Percentiles rank a stretch among this genome's conserved stretches.
Conservation (phyloP, 768 basidiomycete species). For the Omphalotus guepiniiformis region DNA sequence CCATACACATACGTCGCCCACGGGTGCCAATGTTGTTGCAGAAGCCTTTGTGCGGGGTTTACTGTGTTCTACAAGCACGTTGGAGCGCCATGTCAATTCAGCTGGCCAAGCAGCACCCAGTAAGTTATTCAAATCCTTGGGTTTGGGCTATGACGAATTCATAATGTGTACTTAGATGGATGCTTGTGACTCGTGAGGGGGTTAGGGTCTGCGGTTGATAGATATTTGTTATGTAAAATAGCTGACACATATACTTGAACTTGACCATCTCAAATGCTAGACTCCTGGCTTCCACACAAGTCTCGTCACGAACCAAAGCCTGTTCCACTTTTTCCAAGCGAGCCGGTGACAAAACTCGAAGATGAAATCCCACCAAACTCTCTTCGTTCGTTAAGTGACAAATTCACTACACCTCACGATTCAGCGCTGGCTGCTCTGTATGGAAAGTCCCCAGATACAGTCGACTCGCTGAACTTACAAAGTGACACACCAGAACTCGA, state of each 20-base stretch:
- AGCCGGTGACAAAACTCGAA: background rate
- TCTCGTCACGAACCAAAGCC: background rate
- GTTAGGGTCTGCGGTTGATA: background rate
- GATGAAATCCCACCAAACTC: background rate
- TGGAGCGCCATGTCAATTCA: conserved; percentile 31
- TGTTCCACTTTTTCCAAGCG: background rate
- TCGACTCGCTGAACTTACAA: background rate
- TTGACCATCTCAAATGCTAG: background rate
- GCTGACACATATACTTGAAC: background rate
- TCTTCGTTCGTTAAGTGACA: conserved; percentile 18
- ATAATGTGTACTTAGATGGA: conserved; percentile 14
- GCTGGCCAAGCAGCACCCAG: conserved; percentile 34
- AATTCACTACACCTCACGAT: conserved; percentile 58
- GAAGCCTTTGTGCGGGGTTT: conserved; percentile 44
- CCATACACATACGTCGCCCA: conserved; percentile 40
- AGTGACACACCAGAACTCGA: background rate
- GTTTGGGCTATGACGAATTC: background rate
- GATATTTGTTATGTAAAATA: background rate
- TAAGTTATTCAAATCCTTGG: conserved; percentile 13
- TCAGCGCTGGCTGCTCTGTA: conserved; percentile 52
- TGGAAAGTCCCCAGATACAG: conserved; percentile 19
- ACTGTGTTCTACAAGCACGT: conserved; percentile 31
- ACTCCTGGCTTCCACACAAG: background rate
- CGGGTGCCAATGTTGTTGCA: conserved; percentile 44
- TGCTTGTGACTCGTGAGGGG: conserved; percentile 11